Base-by-base conservation (phyloP, 306 rosid genomes). In the Cucurbita pepo region DNA sequence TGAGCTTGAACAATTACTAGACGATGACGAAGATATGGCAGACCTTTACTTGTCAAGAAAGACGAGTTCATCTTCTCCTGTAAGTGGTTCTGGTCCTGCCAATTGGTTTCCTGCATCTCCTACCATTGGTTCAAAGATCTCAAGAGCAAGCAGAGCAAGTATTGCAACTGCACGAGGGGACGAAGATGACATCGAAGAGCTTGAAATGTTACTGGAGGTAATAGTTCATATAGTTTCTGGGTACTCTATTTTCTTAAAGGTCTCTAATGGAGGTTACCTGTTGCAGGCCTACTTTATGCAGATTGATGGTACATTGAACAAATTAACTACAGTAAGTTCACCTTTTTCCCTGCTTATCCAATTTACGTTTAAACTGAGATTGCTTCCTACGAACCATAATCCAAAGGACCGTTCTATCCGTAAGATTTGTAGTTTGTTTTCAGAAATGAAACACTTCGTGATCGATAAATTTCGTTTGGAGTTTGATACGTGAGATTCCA, bases 1-100 rank as follows among this genome's bases (percentile, higher is more conserved):
- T 63, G 98, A 90, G 72, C 97, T 90, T 54, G 98, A 90, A 71
- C 98, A 94, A 80, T 84, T 94, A 75, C 86, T 89, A 76, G 97
- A 90, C 69, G 98, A 94, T 51, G 98, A 94, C 0, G 98, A 94
- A 41, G 97, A 94, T 77, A 90, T 90, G 98, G 96, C 98, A 43
- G 98, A 94, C 73, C 95, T 94, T 38, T 94, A 94, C 87, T 82
- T 94, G 79, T 87, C 97, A 51, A 89, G 98, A 86, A 94, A 94
- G 79, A 74, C 86, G 75, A 82, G 87, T 54, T 76, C 87, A 58
- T 78, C 91, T 77, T 88, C 98, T 53, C 97, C 97, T 48, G 83
- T 80, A 76, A 85, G 96, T 77, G 95, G 78, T 82, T 89, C 86
- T n/a, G 88, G 82, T 50, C 75, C 83, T 77, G 83, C 81, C 55